Evolutionary conservation across 2,329 filamentous ascomycete species (phyloP).

Genomic region (Verticillium albo-atrum): DNA sequence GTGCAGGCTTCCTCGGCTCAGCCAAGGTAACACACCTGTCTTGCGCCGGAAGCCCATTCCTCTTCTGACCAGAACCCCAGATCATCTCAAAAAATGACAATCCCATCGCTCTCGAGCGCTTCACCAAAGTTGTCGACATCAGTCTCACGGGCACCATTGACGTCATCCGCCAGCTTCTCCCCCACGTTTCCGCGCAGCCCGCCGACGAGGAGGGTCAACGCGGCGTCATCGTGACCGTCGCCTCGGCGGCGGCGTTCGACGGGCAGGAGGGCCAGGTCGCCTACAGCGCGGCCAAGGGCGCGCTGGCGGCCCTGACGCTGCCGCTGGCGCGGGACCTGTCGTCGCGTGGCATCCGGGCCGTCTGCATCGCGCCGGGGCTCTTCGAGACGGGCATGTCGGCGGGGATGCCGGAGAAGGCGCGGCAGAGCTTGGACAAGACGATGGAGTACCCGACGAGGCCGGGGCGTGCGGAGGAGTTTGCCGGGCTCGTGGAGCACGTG

Average conservation of each 20-base stretch:
- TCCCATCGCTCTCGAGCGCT: conserved; percentile 56
- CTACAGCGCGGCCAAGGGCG: conserved; percentile 82
- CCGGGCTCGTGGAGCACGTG: conserved; percentile 56
- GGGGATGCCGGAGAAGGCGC: conserved; percentile 64
- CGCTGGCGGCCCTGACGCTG: conserved; percentile 79
- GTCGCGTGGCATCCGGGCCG: conserved; percentile 72
- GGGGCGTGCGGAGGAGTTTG: conserved; percentile 66
- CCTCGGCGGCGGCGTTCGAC: conserved; percentile 75
- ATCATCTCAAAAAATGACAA: conserved; percentile 61
- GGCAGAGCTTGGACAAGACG: conserved; percentile 56
- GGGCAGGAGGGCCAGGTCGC: conserved; percentile 84
- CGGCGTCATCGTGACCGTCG: conserved; percentile 80
- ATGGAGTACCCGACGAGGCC: conserved; percentile 71
- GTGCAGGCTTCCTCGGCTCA: conserved; percentile 67
- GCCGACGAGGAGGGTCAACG: conserved; percentile 53
- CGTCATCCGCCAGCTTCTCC: conserved; percentile 63
- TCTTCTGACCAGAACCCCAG: conserved; percentile 24
- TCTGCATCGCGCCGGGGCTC: conserved; percentile 85
- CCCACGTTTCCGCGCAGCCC: conserved; percentile 53
- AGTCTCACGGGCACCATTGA: conserved; percentile 75
- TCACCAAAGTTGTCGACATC: conserved; percentile 71
- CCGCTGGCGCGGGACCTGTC: conserved; percentile 84
- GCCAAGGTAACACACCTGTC: conserved; percentile 47
- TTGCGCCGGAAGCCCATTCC: not conserved
- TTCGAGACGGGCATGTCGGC: conserved; percentile 91